phyloP scores from a whole-genome alignment of 495 filamentous ascomycete species.

The Chaetomium fimeti region DNA sequence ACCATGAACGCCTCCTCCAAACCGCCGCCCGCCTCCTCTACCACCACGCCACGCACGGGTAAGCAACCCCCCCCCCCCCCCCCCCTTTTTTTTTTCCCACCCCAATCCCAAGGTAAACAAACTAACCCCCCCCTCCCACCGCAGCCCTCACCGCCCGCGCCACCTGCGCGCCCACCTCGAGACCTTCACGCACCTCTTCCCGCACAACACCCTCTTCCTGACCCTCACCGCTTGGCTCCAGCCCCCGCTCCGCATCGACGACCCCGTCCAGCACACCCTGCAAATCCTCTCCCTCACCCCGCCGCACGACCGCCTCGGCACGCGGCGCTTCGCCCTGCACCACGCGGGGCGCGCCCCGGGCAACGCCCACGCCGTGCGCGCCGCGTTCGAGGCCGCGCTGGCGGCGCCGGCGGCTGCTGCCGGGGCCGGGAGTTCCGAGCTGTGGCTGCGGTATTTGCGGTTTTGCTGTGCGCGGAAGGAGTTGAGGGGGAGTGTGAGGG shows the following conservation, averaged over 20 bases:
- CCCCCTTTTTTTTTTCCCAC: neutral
- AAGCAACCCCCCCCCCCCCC: constrained; percentile 18
- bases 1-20: constrained; percentile 64
- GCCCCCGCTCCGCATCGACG: constrained; percentile 63
- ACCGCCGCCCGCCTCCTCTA: constrained; percentile 64
- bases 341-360: constrained; percentile 57
- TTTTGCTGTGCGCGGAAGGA: constrained; percentile 39
- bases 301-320: constrained; percentile 43
- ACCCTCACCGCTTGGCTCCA: constrained; percentile 67
- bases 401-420: constrained; percentile 31
- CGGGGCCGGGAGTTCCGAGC: constrained; percentile 41
- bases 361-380: constrained; percentile 59
- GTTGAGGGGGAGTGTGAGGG: constrained; percentile 26
- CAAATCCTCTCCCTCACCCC: constrained; percentile 46
- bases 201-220: constrained; percentile 76
- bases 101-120: neutral
- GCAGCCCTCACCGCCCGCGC: constrained; percentile 60
- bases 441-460: constrained; percentile 69
- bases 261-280: constrained; percentile 65
- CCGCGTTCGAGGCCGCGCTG: constrained; percentile 71
- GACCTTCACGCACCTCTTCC: constrained; percentile 61
- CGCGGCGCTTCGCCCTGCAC: constrained; percentile 65
- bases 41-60: constrained; percentile 59
- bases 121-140: constrained; percentile 4
- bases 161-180: constrained; percentile 59